Conservation (phyloP, 345 rosid species). For the Euphorbia peplus region DNA sequence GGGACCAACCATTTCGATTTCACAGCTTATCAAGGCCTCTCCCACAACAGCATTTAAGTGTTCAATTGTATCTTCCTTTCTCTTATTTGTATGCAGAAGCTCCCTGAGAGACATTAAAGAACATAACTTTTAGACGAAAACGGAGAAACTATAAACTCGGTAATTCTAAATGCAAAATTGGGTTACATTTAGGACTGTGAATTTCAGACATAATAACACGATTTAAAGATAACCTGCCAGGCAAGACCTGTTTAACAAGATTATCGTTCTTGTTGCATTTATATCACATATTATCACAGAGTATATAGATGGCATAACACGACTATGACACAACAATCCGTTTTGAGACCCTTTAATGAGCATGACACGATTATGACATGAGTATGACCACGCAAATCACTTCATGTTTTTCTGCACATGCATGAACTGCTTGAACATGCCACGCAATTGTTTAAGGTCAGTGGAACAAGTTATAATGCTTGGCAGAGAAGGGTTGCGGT, state of each 20-base stretch:
- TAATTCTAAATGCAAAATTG: neutral
- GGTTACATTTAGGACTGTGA: neutral
- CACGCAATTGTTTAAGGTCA: too few relatives aligned
- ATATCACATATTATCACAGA: too few relatives aligned
- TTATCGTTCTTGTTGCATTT: too few relatives aligned
- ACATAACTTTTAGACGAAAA: slow-evolving; percentile 7
- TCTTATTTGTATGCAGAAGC: slow-evolving; percentile 65
- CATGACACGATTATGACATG: too few relatives aligned
- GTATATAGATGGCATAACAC: too few relatives aligned
- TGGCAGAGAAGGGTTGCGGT: neutral
- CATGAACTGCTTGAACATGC: too few relatives aligned
- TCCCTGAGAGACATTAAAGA: slow-evolving; percentile 45
- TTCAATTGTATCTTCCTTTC: slow-evolving; percentile 55
- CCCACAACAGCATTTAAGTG: slow-evolving; percentile 47
- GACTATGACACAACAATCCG: too few relatives aligned
- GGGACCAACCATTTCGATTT: slow-evolving; percentile 69
- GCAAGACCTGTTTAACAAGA: too few relatives aligned
- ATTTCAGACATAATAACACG: too few relatives aligned
- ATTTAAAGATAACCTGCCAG: neutral
- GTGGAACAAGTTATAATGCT: neutral
- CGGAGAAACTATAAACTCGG: neutral
- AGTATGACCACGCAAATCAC: too few relatives aligned
- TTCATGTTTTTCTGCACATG: neutral
- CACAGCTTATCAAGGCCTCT: slow-evolving; percentile 66
- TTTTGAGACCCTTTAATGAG: too few relatives aligned